Evolutionary conservation across 352 stramenopile genomes (phyloP).

Genomic region (Peronosclerospora sorghi): DNA sequence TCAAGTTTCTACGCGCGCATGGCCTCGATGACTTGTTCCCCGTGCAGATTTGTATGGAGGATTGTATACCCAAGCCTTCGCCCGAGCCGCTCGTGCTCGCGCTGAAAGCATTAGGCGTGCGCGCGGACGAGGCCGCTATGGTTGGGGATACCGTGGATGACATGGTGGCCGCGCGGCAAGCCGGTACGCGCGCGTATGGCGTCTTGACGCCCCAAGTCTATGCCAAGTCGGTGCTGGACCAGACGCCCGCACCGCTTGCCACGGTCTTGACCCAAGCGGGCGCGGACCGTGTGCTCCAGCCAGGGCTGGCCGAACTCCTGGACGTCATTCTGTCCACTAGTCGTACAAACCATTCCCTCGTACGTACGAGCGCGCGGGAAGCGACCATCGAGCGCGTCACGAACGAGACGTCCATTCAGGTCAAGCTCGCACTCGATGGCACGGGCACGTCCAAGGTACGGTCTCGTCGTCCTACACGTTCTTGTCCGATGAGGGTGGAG

Average conservation of each 20-base stretch:
- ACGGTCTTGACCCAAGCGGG: conserved; percentile 44
- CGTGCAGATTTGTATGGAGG: conserved; percentile 92
- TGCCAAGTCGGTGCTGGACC: conserved; percentile 60
- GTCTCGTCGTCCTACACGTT: too few relatives aligned
- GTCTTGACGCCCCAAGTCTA: conserved; percentile 84
- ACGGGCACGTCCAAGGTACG: conserved; percentile 65
- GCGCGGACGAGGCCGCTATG: conserved; percentile 75
- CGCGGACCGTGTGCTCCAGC: conserved; percentile 50
- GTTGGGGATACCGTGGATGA: conserved; percentile 96
- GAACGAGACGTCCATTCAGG: conserved; percentile 91
- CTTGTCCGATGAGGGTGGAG: too few relatives aligned
- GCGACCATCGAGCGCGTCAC: conserved; percentile 71
- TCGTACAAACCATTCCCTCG: too few relatives aligned
- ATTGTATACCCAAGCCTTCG: conserved; percentile 90
- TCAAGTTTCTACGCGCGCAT: conserved; percentile 87
- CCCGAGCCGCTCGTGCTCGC: conserved; percentile 82
- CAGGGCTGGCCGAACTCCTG: conserved; percentile 71
- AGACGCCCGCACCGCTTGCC: conserved; percentile 34
- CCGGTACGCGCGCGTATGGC: conserved; percentile 59
- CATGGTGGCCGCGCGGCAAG: conserved; percentile 75
- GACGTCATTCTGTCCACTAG: conserved; percentile 49
- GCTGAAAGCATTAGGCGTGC: conserved; percentile 76
- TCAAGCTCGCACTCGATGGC: conserved; percentile 82
- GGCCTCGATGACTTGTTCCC: conserved; percentile 83
- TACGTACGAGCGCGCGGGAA: conserved; percentile 8